Evolutionary conservation across 2,329 filamentous ascomycete species (phyloP), one percentile per base, ranked within the genome.

Genomic region (Nothomitra cinnamomea): DNA sequence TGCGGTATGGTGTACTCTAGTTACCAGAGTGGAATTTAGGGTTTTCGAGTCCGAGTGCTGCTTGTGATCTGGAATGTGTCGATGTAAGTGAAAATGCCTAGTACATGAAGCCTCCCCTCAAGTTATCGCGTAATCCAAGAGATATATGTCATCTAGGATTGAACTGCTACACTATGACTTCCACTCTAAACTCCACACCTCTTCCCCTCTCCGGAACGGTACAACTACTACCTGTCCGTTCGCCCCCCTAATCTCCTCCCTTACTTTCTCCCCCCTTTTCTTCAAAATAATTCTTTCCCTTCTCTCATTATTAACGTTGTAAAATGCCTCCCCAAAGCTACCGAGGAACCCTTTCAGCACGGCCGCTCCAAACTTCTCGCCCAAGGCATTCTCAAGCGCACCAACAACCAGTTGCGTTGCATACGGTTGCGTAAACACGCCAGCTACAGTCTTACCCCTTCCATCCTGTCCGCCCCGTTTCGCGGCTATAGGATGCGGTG

Each of bases 351-450:
- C 70, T 55, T 71, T 71, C 1, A 82, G 66, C 52, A 69, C 69
- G 3, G n/a, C 42, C 13, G 38, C 42, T 17, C 5, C 22, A 12
- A 22, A 45, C 12, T 22, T 19, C 57, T 77, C 75, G 56, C 74
- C 69, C 3, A 76, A 78, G 7, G 81, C 67, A n/a, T 76, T 71
- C 0, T 64, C 66, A 41, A 87, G 67, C 21, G 77, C 77, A 64
- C 76, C 75, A 22, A 87, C 68, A 48, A 87, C 80, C 49, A 81
- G 73, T 53, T 79, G 79, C 1, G 80, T 72, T 0, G 79, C 80
- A 62, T 80, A 80, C 2, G 82, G 81, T 68, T 90, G 85, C 1
- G 85, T 89, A 65, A 87, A 90, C 43, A 89, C 84, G 3, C 85
- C 85, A 0, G 85, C 85, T 0, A 82, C 78, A 0, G 80, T 76